Evolutionary conservation across 495 filamentous ascomycete genomes (phyloP).

Genomic region (Schizothecium vesticola): DNA sequence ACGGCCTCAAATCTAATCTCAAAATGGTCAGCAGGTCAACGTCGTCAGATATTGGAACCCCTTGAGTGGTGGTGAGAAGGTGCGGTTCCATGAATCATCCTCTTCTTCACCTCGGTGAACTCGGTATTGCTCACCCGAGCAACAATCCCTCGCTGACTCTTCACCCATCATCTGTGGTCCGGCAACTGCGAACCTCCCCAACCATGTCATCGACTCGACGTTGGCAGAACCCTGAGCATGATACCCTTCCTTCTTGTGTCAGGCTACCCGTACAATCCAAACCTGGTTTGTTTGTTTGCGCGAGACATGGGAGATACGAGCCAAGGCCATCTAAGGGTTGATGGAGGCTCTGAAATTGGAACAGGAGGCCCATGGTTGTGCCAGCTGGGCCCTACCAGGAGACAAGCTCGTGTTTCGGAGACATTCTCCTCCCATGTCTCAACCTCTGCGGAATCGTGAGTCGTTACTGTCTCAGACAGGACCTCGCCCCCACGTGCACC

Average conservation of each 20-base stretch:
- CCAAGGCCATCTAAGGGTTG: too few relatives aligned
- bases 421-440: not conserved
- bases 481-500: not conserved
- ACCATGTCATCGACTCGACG: not conserved
- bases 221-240: not conserved
- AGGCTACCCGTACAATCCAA: too few relatives aligned
- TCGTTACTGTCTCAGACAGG: not conserved
- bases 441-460: not conserved
- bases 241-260: too few relatives aligned
- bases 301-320: too few relatives aligned
- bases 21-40: not conserved
- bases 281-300: too few relatives aligned
- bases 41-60: not conserved
- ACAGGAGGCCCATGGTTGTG: too few relatives aligned
- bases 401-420: not conserved
- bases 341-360: too few relatives aligned
- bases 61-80: not conserved
- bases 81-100: not conserved
- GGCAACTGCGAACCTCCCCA: not conserved
- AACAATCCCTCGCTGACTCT: not conserved
- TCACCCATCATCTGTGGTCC: not conserved
- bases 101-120: not conserved
- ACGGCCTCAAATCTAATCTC: not conserved
- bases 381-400: too few relatives aligned
- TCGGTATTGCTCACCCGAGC: not conserved